A percentile compares a stretch with the other conserved stretches of the same genome.
These are phyloP conservation scores for Diaporthe ilicicola DNA, from an alignment of 2,329 filamentous ascomycete genomes.

Conservation along the genomic window DNA sequence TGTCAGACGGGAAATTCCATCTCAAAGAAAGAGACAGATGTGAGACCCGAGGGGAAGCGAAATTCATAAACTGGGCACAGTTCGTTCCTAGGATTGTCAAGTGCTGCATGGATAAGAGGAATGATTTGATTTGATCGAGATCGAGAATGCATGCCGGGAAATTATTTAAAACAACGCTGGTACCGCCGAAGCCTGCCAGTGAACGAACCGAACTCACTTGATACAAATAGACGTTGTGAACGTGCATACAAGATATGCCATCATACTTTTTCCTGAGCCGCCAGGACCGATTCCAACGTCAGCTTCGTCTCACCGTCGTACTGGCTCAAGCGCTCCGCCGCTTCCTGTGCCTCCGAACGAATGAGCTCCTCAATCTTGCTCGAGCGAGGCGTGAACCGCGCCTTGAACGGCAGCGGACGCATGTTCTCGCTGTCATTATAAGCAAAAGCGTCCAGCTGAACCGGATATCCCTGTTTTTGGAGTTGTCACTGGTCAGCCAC, in stretches of 20 bases:
- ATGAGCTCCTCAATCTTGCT: constrained; percentile 3
- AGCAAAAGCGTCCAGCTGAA: background rate
- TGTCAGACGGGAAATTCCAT: constrained; percentile 22
- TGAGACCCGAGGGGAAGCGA: background rate
- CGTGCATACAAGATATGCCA: background rate
- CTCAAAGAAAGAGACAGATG: background rate
- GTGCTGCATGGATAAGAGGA: background rate
- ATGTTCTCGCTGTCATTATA: background rate
- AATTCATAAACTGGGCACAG: background rate
- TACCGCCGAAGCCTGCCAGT: background rate
- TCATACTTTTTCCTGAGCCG: background rate
- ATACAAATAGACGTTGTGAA: background rate
- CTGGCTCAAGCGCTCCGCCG: background rate
- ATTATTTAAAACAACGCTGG: background rate
- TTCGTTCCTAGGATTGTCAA: background rate
- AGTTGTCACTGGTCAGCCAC: background rate
- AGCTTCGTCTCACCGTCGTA: constrained; percentile 13
- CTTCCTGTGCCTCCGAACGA: constrained; percentile 15
- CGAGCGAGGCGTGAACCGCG: constrained; percentile 23
- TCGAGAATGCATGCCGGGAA: background rate
- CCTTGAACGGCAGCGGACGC: constrained; percentile 1
- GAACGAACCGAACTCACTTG: background rate
- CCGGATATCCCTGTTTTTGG: background rate
- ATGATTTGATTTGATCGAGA: background rate
- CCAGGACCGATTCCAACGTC: constrained; percentile 14